These are phyloP conservation scores for Henckelia pumila DNA, from an alignment of 257 asterid species.

Conservation along the genomic window DNA sequence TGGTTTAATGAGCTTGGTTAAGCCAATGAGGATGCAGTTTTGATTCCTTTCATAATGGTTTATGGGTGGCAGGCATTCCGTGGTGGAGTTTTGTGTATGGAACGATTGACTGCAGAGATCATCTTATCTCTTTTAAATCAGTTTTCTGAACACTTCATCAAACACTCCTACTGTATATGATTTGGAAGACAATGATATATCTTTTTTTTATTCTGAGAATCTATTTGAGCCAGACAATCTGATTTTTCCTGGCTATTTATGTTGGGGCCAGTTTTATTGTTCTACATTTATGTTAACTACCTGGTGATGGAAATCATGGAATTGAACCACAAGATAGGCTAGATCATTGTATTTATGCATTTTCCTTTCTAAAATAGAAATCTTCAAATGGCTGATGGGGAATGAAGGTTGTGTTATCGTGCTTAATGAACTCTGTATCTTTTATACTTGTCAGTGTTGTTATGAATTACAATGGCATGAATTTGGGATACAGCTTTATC, in stretches of 20 bases:
- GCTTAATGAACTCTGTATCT: slow-evolving; percentile 6
- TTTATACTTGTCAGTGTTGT: slow-evolving; percentile 18
- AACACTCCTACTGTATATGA: not conserved
- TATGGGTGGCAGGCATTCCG: no score
- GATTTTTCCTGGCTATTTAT: no score
- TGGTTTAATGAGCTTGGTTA: no score
- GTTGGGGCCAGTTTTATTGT: no score
- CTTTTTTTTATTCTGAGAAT: no score
- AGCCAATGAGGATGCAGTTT: no score
- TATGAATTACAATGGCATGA: slow-evolving; percentile 19
- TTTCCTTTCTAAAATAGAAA: not conserved
- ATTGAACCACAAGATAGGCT: not conserved
- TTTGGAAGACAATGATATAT: no score
- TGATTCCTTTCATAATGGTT: no score
- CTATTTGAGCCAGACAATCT: no score
- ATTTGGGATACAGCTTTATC: slow-evolving; percentile 6
- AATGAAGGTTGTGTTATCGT: slow-evolving; percentile 12
- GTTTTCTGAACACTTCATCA: not conserved
- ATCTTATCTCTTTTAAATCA: not conserved
- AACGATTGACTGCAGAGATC: no score
- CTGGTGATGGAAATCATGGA: not conserved
- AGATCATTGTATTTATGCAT: not conserved
- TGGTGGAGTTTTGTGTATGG: no score
- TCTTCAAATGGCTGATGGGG: not conserved
- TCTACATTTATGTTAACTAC: not conserved